Evolutionary conservation across 257 asterid genomes (phyloP).

Genomic region (Fraxinus quadrangulata): DNA sequence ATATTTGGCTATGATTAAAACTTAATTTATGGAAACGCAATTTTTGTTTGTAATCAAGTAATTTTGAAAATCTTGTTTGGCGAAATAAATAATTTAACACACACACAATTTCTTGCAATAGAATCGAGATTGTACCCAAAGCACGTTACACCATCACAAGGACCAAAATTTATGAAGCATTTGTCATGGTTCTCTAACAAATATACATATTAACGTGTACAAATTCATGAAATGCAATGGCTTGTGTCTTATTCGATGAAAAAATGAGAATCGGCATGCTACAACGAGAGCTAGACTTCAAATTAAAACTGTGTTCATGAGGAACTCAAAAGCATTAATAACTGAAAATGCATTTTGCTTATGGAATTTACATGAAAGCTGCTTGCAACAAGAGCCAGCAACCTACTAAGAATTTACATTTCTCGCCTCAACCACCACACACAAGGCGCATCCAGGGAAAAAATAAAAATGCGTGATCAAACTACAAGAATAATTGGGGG

Average conservation of each 20-base stretch:
- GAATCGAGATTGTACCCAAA: too few relatives aligned
- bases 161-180: too few relatives aligned
- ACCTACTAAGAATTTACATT: constrained; percentile 19
- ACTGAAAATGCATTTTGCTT: constrained; percentile 15
- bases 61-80: too few relatives aligned
- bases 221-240: background rate
- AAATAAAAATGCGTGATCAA: constrained; percentile 5
- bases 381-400: constrained; percentile 18
- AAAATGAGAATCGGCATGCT: background rate
- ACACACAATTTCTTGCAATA: too few relatives aligned
- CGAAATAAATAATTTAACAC: too few relatives aligned
- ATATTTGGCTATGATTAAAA: too few relatives aligned
- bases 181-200: too few relatives aligned
- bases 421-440: constrained; percentile 16
- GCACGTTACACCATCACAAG: too few relatives aligned
- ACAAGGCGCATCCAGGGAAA: background rate
- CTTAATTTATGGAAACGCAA: too few relatives aligned
- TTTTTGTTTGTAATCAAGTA: too few relatives aligned
- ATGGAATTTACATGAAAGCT: constrained; percentile 16
- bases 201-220: too few relatives aligned
- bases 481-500: constrained; percentile 10
- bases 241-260: background rate
- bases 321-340: background rate
- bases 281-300: background rate
- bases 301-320: background rate